Evolutionary conservation across 2,329 filamentous ascomycete genomes (phyloP), one percentile per base, ranked within the genome.

Genomic region (Monosporascus sp.): DNA sequence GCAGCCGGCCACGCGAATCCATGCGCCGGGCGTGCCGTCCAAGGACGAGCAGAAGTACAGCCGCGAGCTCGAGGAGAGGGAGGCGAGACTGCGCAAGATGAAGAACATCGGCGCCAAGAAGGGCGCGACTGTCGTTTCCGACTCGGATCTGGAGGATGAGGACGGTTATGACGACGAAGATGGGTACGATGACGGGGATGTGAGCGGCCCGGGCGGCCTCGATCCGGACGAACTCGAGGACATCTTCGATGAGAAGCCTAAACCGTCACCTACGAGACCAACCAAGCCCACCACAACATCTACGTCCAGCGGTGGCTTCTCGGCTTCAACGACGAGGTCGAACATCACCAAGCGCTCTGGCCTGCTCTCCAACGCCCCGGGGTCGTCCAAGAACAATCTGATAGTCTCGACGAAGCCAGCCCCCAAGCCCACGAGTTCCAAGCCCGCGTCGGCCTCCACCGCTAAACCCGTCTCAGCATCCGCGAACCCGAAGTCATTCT

Each of bases 81-180:
- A 77, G 57, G 64, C 59, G 1, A 65, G 70, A 17, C 64, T 74
- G 24, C 63, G 65, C 15, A 64, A 61, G 8, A 63, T 72, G 17
- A 73, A 74, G 61, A 60, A 54, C 15, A 49, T 48, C 22, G 51
- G 38, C 24, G 48, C 51, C 27, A 50, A 54, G 51, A 60, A 57
- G 45, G 66, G 62, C 41, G 60, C 72, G 4, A 72, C 69, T 0
- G 72, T 70, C 45, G 65, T 77, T 25, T 71, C 72, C 1, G 75
- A 77, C 54, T 74, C 71, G 5, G 66, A 70, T 6, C 70, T 70
- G 3, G 70, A 70, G 35, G 64, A 65, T 6, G 60, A 63, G 27
- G 56, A 58, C n/a, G 54, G 64, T 3, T 55, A 61, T 3, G 62
- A 60, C 3, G 50, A 54, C 7, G 52, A 59, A 25, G 58, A 52